These are phyloP conservation scores for Coleophoma eucalyptorum DNA, from an alignment of 2,329 filamentous ascomycete species.

Conservation along the genomic window DNA sequence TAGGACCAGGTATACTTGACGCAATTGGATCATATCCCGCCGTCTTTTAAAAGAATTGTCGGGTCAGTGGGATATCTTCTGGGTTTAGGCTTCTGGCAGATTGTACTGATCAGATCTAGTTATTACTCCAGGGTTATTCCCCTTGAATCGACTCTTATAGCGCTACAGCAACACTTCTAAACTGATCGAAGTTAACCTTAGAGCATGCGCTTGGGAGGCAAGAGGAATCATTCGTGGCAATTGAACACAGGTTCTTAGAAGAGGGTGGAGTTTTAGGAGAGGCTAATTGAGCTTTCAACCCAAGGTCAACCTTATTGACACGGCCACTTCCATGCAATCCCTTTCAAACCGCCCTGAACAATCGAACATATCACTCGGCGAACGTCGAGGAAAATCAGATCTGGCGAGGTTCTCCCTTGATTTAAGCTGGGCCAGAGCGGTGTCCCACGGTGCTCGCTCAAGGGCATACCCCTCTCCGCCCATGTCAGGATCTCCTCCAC, in stretches of 20 bases:
- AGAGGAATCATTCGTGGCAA: slow-evolving; percentile 3
- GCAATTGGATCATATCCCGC: too few relatives aligned
- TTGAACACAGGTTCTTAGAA: slow-evolving; percentile 7
- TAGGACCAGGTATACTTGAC: background rate
- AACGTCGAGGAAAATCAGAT: slow-evolving; percentile 54
- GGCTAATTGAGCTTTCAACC: slow-evolving; percentile 12
- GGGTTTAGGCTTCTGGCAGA: too few relatives aligned
- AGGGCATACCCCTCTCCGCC: slow-evolving; percentile 68
- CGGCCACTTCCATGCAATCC: slow-evolving; percentile 48
- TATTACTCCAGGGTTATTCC: too few relatives aligned
- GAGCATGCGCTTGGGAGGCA: slow-evolving; percentile 15
- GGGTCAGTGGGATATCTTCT: too few relatives aligned
- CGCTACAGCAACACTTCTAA: background rate
- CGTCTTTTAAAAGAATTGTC: too few relatives aligned
- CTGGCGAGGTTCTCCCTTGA: slow-evolving; percentile 52
- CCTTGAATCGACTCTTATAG: background rate
- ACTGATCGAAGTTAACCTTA: slow-evolving; percentile 3
- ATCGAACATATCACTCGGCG: slow-evolving; percentile 43
- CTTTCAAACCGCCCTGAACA: slow-evolving; percentile 38
- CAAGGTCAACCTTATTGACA: background rate
- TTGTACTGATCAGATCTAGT: too few relatives aligned
- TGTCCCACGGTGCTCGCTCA: slow-evolving; percentile 50
- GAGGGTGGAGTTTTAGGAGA: slow-evolving; percentile 11
- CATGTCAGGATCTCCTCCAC: slow-evolving; percentile 67
- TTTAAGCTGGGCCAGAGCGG: slow-evolving; percentile 51